Base-by-base conservation (phyloP, 2,329 filamentous ascomycete genomes). In the Colletotrichum sidae region DNA sequence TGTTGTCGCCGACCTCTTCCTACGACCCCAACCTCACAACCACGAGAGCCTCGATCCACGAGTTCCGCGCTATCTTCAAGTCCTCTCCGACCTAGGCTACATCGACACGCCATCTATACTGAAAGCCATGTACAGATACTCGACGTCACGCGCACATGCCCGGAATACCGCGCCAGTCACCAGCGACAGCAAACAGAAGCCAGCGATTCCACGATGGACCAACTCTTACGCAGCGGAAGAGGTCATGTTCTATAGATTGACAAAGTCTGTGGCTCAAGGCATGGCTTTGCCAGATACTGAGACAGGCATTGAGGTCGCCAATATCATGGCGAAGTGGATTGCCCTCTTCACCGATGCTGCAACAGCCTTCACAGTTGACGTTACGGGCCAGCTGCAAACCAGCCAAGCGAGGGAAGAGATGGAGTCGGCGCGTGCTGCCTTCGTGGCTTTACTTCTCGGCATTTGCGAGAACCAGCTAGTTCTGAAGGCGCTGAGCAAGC, bases 181-280 rank as follows among this genome's bases (percentile, higher is more conserved):
- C 17, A 51, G 46, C 35, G 64, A 12, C 55, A 49, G 59, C 8
- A 38, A 49, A 15, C 49, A 58, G 33, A 17, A 6, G 15, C 15
- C 38, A 37, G 69, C 68, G 34, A 41, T 68, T 8, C 44, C 74
- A 37, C 75, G 83, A 66, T 90, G 88, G 87, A 79, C 75, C 55
- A 85, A 77, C 74, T 89, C 87, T 1, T 88, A 86, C 68, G 80
- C 80, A 65, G 77, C 91, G 0, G 96, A 99, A 75, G 97, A 97
- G 79, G 90, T 96, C 55, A 92, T 98, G 78, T 91, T 97, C 73
- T 96, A 97, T 77, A 90, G 94, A 4, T 93, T 99, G 55, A 93
- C 93, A 2, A 97, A 96, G 78, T 92, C 90, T 0, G 94, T 98
- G 55, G 91, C 83, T 2, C 80, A 86, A 52, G 86, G 83, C 0